Conservation (phyloP, 352 stramenopile genomes). For the Pythium rishiriense region DNA sequence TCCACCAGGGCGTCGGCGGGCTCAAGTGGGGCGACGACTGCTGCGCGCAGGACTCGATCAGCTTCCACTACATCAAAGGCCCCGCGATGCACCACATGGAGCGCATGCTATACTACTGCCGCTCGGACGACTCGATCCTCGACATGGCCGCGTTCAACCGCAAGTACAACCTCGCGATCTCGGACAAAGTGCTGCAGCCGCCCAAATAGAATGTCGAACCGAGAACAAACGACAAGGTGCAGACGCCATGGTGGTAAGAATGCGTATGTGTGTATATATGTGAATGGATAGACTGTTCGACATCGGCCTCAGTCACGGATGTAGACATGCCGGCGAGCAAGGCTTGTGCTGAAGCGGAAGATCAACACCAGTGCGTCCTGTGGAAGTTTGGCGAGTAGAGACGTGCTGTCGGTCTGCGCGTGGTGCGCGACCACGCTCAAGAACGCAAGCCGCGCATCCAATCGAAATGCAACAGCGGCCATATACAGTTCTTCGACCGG, state of each 20-base stretch:
- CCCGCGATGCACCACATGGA: slow-evolving; percentile 82
- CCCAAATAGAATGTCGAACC: slow-evolving; percentile 1
- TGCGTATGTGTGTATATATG: slow-evolving; percentile 21
- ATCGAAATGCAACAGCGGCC: too few relatives aligned
- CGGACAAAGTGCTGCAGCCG: slow-evolving; percentile 12
- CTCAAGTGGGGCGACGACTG: slow-evolving; percentile 54
- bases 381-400: slow-evolving; percentile 41
- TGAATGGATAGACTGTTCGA: slow-evolving; percentile 67
- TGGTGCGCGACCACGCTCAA: background rate
- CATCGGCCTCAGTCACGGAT: slow-evolving; percentile 27
- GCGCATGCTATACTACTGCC: slow-evolving; percentile 70
- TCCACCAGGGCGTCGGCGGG: slow-evolving; percentile 69
- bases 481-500: too few relatives aligned
- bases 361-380: too few relatives aligned
- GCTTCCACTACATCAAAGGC: slow-evolving; percentile 78
- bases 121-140: slow-evolving; percentile 22
- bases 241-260: slow-evolving; percentile 33
- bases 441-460: too few relatives aligned
- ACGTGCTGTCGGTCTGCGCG: slow-evolving; percentile 55
- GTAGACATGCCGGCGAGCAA: too few relatives aligned
- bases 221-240: slow-evolving; percentile 11
- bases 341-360: too few relatives aligned
- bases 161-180: slow-evolving; percentile 16
- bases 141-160: slow-evolving; percentile 12
- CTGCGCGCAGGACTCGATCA: slow-evolving; percentile 65